Evolutionary conservation across 352 stramenopile species (phyloP), one percentile per base, ranked within the genome.

Genomic region (Phytophthora brassicae): DNA sequence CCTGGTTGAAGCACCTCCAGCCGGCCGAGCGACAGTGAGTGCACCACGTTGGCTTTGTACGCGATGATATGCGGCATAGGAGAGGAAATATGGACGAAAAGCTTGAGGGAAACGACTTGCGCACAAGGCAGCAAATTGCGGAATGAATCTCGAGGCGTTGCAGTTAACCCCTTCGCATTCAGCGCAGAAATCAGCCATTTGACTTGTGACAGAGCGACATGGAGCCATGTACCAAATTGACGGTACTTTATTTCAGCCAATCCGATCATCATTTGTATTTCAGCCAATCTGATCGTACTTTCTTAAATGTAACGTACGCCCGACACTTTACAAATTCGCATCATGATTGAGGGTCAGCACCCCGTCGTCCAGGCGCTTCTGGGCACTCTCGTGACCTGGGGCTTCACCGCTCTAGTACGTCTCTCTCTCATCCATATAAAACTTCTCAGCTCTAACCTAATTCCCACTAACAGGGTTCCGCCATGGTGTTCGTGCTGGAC

Each of bases 381-480:
- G 11, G 87, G 87, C 56, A 94, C 87, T 47, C 60, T 94, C 56
- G 60, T 94, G 24, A 95, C 87, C 22, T 95, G 87, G 87, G 85
- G 80, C 3, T 78, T 95, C 64, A 95, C 87, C 1, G 86, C 86
- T 26, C 53, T 86, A 45, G 82, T 91, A 69, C 60, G 69, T 63
- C 5, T 14, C 6, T 43, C n/a, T n/a, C n/a, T 36, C 16, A 42
- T 29, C 35, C 50, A 4, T 39, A 53, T 13, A 31, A 31, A 31
- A 4, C 26, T 31, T 9, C 8, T 4, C 26, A 31, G 4, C 26
- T 31, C 26, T 31, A 8, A n/a, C n/a, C n/a, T n/a, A n/a, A n/a
- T 19, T 38, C 24, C 20, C 11, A 44, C 22, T 51, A 47, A 7
- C 43, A 91, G 70, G 86, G 86, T 19, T 78, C 86, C 1, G 84